Percentiles rank a stretch among this genome's conserved stretches.
Conservation (phyloP, 257 asterid genomes). For the Salvia splendens region DNA sequence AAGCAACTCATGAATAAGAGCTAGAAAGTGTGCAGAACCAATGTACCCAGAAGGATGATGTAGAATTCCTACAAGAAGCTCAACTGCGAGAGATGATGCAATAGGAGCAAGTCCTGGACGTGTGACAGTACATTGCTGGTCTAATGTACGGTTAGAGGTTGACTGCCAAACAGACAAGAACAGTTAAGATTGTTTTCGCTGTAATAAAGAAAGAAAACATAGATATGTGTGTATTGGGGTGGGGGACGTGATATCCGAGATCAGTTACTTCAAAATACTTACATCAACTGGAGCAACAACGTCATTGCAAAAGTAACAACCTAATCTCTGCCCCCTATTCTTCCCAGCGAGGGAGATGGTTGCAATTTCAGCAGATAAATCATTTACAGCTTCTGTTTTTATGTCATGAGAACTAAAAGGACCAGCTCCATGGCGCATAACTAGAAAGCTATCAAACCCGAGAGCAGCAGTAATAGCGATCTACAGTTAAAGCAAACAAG, state of each 20-base stretch:
- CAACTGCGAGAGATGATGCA: slow-evolving; percentile 96
- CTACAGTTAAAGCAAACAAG: slow-evolving; percentile 44
- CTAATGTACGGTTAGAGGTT: slow-evolving; percentile 85
- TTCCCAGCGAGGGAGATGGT: slow-evolving; percentile 39
- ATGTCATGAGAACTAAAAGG: slow-evolving; percentile 46
- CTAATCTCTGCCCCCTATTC: slow-evolving; percentile 56
- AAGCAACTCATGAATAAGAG: slow-evolving; percentile 4
- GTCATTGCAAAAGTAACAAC: slow-evolving; percentile 96
- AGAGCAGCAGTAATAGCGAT: slow-evolving; percentile 87
- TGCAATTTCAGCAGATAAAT: slow-evolving; percentile 45
- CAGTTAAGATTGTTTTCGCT: slow-evolving; percentile 10
- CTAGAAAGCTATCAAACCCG: slow-evolving; percentile 95
- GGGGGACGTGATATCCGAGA: not conserved
- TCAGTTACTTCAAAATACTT: slow-evolving; percentile 33
- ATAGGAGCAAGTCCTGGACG: slow-evolving; percentile 99
- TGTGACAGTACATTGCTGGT: slow-evolving; percentile 98
- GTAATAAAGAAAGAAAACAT: not conserved
- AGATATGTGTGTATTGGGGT: no score
- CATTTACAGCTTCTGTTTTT: slow-evolving; percentile 39
- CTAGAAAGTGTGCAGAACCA: slow-evolving; percentile 13
- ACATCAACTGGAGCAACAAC: slow-evolving; percentile 97
- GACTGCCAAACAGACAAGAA: slow-evolving; percentile 55
- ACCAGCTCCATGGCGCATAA: slow-evolving; percentile 97
- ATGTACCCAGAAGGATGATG: slow-evolving; percentile 88
- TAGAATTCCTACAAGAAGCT: slow-evolving; percentile 79